Evolutionary conservation across 495 filamentous ascomycete genomes (phyloP), one percentile per base, ranked within the genome.

Genomic region (Xylaria longipes): DNA sequence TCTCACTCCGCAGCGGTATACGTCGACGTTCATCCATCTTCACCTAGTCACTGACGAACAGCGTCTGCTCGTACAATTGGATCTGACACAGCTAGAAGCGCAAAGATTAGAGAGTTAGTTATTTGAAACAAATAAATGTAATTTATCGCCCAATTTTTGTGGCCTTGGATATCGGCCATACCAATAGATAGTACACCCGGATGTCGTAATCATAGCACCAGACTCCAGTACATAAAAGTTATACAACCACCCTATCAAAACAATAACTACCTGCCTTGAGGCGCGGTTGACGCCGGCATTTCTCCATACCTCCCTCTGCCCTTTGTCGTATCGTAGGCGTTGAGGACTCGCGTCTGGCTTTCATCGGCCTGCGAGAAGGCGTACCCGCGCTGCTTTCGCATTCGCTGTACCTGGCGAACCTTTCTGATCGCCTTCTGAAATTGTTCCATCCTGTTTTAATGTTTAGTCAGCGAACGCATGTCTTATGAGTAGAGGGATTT

Each of bases 351-450:
- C 76, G 95, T 97, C 81, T 95, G 93, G 70, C 91, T 93, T 80
- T 99, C 96, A 76, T 99, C 96, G 62, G 95, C 95, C 82, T 97
- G 94, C 72, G 94, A 97, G 84, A 99, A 99, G 50, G 96, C 96
- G 78, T 98, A 99, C 29, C 96, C 96, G 75, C 96, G 91, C 84
- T 99, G 96, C 80, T 98, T 99, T 79, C 96, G 94, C 96, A 98
- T 99, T 71, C 96, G 91, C 83, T 98, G 97, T 52, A 98, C 97
- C 83, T 99, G 96, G 54, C 96, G 91, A 61, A 98, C 96, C 82
- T 99, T 99, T 74, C 96, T 91, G 78, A 99, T 98, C 33, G 96
- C 96, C 82, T 99, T 99, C 82, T 99, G 96, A 89, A 99, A 99
- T 82, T 99, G 96, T 81, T 99, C 96, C 96, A 99, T 99, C 48